phyloP scores from a whole-genome alignment of 495 filamentous ascomycete genomes.

The Tetracladium marchalianum region DNA sequence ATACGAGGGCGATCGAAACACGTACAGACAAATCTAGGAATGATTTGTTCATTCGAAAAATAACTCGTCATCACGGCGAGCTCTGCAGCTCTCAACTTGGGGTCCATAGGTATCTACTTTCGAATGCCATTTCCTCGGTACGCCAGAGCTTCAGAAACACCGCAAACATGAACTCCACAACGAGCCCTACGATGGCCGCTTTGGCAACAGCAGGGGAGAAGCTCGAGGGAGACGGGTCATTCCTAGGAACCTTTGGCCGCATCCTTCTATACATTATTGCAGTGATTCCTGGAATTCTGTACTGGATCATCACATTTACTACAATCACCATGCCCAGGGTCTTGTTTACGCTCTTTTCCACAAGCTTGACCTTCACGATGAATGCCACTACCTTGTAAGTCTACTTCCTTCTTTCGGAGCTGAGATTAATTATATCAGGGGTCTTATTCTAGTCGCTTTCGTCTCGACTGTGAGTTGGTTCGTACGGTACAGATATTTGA shows the following conservation, averaged over 20 bases:
- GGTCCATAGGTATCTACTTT: background rate
- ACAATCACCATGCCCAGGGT: constrained; percentile 85
- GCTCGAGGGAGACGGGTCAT: constrained; percentile 22
- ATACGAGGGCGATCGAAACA: background rate
- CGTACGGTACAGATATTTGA: constrained; percentile 85
- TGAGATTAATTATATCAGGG: constrained; percentile 34
- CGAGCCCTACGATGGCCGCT: constrained; percentile 4
- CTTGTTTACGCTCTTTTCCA: constrained; percentile 91
- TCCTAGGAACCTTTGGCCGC: constrained; percentile 36
- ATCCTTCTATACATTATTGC: constrained; percentile 44
- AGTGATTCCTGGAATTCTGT: constrained; percentile 64
- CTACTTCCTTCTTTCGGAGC: background rate
- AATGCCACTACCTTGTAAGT: constrained; percentile 88
- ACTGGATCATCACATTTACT: constrained; percentile 73
- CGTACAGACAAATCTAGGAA: no score
- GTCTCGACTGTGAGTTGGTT: constrained; percentile 83
- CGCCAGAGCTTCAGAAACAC: constrained; percentile 7
- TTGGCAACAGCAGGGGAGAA: constrained; percentile 3
- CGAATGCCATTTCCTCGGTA: constrained; percentile 7
- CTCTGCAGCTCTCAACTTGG: constrained; percentile 1
- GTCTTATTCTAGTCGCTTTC: constrained; percentile 67
- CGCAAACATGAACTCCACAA: constrained; percentile 6
- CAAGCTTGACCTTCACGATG: constrained; percentile 92
- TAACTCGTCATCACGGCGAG: constrained; percentile 8
- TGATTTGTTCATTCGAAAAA: background rate